Conservation (phyloP, 2,329 filamentous ascomycete species). For the Gremmenia infestans region DNA sequence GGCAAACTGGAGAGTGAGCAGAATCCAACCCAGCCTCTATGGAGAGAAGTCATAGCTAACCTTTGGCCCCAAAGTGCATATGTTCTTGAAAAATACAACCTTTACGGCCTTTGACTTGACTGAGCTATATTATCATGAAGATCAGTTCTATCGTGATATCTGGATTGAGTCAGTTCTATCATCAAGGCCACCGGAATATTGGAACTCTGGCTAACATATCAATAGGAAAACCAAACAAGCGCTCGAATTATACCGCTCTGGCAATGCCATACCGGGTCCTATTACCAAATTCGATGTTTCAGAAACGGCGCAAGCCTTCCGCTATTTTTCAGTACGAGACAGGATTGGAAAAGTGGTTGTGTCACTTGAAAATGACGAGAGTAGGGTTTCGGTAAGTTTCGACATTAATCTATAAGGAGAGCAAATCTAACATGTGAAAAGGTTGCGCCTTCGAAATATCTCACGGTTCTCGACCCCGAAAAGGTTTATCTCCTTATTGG, state of each 20-base stretch:
- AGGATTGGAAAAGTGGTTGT: slow-evolving; percentile 11
- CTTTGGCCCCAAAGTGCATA: slow-evolving; percentile 20
- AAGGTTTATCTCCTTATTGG: slow-evolving; percentile 14
- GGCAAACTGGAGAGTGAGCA: neutral
- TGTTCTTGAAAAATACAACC: slow-evolving; percentile 23
- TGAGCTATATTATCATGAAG: slow-evolving; percentile 11
- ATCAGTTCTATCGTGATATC: neutral
- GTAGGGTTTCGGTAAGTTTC: slow-evolving; percentile 1
- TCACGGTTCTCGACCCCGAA: slow-evolving; percentile 1
- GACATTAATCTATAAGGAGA: too few relatives aligned
- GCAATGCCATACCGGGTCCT: slow-evolving; percentile 3
- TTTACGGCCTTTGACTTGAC: slow-evolving; percentile 17
- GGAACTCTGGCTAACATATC: neutral
- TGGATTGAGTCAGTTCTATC: slow-evolving; percentile 1
- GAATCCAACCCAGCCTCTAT: too few relatives aligned
- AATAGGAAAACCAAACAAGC: neutral
- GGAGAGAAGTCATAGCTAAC: too few relatives aligned
- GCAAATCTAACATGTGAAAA: neutral
- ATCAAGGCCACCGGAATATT: neutral
- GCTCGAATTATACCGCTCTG: slow-evolving; percentile 2
- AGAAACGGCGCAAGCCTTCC: slow-evolving; percentile 7
- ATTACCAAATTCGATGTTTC: slow-evolving; percentile 7
- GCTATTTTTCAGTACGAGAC: slow-evolving; percentile 9
- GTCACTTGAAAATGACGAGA: slow-evolving; percentile 3
- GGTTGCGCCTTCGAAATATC: slow-evolving; percentile 1